Base-by-base conservation (phyloP, 139 green algal genomes). In the Coccomyxa sp. region DNA sequence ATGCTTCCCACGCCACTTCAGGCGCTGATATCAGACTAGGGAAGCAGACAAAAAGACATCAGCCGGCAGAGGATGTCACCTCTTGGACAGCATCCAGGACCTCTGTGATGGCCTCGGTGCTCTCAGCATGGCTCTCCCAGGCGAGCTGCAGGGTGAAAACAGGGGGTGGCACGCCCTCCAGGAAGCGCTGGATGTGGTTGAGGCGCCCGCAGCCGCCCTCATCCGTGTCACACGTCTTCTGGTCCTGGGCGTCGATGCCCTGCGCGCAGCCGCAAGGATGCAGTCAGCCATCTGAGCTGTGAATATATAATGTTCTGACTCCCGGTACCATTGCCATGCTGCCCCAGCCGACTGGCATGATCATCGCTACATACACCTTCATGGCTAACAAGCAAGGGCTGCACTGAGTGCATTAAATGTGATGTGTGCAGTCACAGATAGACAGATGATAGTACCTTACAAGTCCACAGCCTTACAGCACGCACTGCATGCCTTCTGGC, bases 61-160 rank as follows among this genome's bases (percentile, higher is more conserved):
- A 16, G 68, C 14, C 16, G 18, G 73, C 29, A 69, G 64, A 41
- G 6, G 38, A 10, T 39, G 8, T 16, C 71, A 82, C 78, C 78
- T 81, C 74, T 35, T 73, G 54, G 27, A 88, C 29, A 8, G 40
- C 70, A 7, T 55, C 40, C 78, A 89, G 73, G 33, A 86, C 83
- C 0, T 31, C 72, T 2, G 16, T 37, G 70, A 95, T 91, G 16
- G 85, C 83, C 2, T 73, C 76, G 18, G 50, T 39, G 29, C 37
- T 55, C 71, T 89, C 89, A 7, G 83, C 38, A 55, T 83, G 69
- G 40, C 31, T 76, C 79, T 90, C 78, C 91, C 92, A 95, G 0
- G 81, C 87, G 54, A 95, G 84, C 82, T 89, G 88, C 58, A 95
- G 40, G 5, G 84, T 88, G 71, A 95, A 89, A 38, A 95, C 85